Conservation (phyloP, 176 grass and related monocot species). For the Oryza nivara region DNA sequence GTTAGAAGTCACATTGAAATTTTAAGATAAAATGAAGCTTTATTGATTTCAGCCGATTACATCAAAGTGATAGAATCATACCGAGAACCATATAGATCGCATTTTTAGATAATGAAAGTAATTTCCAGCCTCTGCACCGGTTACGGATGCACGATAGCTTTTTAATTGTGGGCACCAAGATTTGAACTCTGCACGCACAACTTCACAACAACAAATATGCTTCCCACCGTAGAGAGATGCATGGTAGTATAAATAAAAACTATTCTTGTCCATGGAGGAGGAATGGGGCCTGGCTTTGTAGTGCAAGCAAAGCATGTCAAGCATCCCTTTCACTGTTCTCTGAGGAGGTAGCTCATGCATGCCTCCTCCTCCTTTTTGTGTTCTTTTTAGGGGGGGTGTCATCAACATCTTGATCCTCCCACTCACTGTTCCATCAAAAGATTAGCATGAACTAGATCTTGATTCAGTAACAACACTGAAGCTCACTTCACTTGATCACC, state of each 20-base stretch:
- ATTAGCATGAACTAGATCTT: neutral
- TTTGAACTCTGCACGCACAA: neutral
- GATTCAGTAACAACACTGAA: conserved; percentile 18
- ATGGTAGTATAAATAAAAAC: neutral
- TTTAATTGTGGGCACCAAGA: no score
- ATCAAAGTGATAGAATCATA: no score
- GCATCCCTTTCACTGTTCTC: conserved; percentile 41
- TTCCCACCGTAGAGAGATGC: neutral
- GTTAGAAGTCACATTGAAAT: no score
- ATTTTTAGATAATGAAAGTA: neutral
- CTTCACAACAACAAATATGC: neutral
- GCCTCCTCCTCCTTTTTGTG: conserved; percentile 1
- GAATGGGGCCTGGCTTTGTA: conserved; percentile 49
- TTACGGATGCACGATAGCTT: neutral
- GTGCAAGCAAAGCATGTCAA: conserved; percentile 75
- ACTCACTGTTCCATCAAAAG: conserved; percentile 19
- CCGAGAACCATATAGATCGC: no score
- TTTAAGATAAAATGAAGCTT: no score
- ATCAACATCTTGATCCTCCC: conserved; percentile 28
- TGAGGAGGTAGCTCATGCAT: conserved; percentile 38
- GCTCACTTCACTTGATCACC: neutral
- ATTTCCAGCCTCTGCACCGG: no score
- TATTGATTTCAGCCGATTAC: no score
- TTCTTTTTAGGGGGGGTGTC: neutral
- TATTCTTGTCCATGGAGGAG: conserved; percentile 14